Base-by-base conservation (phyloP, 2,329 filamentous ascomycete genomes). In the Fusarium newnesense region DNA sequence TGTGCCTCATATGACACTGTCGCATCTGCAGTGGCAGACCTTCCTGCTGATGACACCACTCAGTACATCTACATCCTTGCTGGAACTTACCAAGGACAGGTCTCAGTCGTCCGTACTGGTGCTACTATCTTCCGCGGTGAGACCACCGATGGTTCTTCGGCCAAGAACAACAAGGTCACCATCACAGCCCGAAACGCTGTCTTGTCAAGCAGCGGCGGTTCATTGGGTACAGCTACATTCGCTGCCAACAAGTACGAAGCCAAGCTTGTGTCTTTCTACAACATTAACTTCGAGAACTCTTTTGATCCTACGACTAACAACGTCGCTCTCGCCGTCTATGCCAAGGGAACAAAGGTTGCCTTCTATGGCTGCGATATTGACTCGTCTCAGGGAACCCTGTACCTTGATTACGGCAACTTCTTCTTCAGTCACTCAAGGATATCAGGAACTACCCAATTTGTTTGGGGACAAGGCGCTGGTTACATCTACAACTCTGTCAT, bases 151-250 rank as follows among this genome's bases (percentile, higher is more conserved):
- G 61, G 71, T 1, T 70, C 78, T 1, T 81, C 81, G 8, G 91
- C 90, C 76, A 74, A 82, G 8, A 80, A 80, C 60, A 93, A 93
- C 81, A 82, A 84, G 42, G 91, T 91, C n/a, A 91, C 85, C 64
- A 83, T 87, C 53, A 63, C 61, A 1, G 69, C 76, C 4, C 50
- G 47, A 5, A 73, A 66, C 10, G 75, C 54, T 13, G 60, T 72
- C 1, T 37, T 68, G 24, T 76, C 75, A 2, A 77, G 61, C 44
- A 40, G 34, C 2, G 67, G 75, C 9, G 60, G 71, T 4, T 77
- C 75, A 1, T 44, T 40, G 3, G 60, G 57, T 3, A 77, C 75
- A 2, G 77, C 78, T 3, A 77, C 79, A 0, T 79, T 80, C 32
- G 68, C 72, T 19, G 71, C 77, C 2, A 78, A 62, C 50, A 72